Base-by-base conservation (phyloP, 257 asterid genomes). In the Orobanche coerulescens region DNA sequence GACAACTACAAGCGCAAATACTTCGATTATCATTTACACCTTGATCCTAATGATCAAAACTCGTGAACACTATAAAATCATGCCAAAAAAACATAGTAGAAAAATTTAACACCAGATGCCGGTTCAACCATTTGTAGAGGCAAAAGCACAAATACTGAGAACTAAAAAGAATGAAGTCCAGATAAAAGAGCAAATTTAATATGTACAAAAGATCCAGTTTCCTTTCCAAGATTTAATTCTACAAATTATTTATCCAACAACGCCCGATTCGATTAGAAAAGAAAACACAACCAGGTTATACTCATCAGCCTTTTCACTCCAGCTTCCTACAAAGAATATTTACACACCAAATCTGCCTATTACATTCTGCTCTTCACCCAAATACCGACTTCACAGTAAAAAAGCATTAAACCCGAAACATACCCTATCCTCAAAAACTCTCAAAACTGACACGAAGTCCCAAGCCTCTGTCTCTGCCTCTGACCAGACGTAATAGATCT, bases 401-500 rank as follows among this genome's bases (percentile, higher is more conserved):
- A 47, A 19, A 9, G 30, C 54, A 9, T 10, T 47, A 20, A 43
- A 19, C 25, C 54, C 52, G 6, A 46, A 47, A n/a, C n/a, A n/a
- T n/a, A 78, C 72, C 71, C 80, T 70, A 76, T 6, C 25, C 30
- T 69, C 64, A 71, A 11, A 15, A 5, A 5, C 62, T 67, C 81
- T 92, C 98, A 93, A 84, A 93, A 93, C 96, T 82, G 90, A 88
- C 98, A 93, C 46, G 98, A 93, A 68, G 98, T 89, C 33, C 98
- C 97, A 0, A 93, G 97, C 90, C 99, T 93, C 77, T 79, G 96
- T 57, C 82, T 68, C 83, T 84, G 97, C 78, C 63, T 78, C 81
- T 81, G 95, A 11, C 95, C 90, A n/a, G 71, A 65, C 0, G 89
- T 68, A 26, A 65, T 56, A 0, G 77, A 67, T 68, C 71, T 78